Conservation (phyloP, 257 asterid genomes). For the Solanum chiquidenum region DNA sequence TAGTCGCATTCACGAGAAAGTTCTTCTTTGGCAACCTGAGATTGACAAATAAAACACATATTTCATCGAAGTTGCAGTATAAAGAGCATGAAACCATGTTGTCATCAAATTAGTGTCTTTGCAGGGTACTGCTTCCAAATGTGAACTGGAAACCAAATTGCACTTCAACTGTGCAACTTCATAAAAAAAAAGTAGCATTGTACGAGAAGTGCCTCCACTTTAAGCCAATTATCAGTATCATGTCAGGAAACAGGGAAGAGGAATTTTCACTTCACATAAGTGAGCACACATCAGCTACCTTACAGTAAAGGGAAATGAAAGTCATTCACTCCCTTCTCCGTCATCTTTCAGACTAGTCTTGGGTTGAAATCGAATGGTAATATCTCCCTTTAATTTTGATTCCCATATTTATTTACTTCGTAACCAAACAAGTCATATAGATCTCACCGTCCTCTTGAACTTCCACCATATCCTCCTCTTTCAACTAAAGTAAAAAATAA, state of each 20-base stretch:
- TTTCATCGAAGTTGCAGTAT: not conserved
- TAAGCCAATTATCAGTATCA: not conserved
- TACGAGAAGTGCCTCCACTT: not conserved
- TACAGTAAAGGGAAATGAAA: not conserved
- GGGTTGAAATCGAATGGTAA: not conserved
- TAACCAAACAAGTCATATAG: not conserved
- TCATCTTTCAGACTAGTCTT: not conserved
- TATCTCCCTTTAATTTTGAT: not conserved
- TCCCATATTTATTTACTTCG: not conserved
- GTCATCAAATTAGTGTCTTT: not conserved
- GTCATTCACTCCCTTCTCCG: not conserved
- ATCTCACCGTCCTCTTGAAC: not conserved
- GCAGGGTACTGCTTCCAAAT: not conserved
- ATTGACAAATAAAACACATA: not conserved
- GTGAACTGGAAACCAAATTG: not conserved
- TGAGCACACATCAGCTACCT: not conserved
- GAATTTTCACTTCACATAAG: not conserved
- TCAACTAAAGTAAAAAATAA: not conserved
- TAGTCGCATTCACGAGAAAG: slow-evolving; percentile 90
- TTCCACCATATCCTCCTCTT: not conserved
- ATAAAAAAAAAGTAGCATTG: not conserved
- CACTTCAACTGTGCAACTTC: not conserved
- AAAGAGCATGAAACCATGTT: not conserved
- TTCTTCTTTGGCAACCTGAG: slow-evolving; percentile 91
- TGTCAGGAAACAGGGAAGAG: not conserved